Conservation (phyloP, 495 filamentous ascomycete species). For the Aspergillus affinis region DNA sequence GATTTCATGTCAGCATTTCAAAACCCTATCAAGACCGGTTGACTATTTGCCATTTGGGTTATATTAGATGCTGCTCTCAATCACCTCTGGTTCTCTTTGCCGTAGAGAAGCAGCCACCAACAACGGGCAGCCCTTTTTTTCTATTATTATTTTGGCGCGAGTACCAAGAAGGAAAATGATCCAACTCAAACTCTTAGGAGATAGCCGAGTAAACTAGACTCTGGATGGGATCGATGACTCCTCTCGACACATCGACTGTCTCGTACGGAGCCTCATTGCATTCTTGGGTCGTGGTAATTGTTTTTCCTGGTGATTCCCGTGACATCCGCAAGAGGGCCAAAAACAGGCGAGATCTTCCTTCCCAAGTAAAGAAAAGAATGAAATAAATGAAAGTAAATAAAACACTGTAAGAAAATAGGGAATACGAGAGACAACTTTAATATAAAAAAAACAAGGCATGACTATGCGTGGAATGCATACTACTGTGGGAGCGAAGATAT, state of each 20-base stretch:
- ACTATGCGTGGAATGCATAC: neutral
- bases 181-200: neutral
- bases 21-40: neutral
- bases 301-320: neutral
- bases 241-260: neutral
- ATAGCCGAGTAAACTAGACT: neutral
- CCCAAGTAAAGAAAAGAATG: too few relatives aligned
- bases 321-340: too few relatives aligned
- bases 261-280: neutral
- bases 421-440: too few relatives aligned
- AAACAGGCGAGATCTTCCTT: too few relatives aligned
- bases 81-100: neutral
- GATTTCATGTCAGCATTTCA: constrained; percentile 6
- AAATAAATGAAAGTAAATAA: too few relatives aligned
- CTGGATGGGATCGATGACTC: neutral
- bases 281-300: neutral
- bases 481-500: neutral
- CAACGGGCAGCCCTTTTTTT: neutral
- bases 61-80: neutral
- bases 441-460: neutral
- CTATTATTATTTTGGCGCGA: neutral
- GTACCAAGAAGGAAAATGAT: neutral
- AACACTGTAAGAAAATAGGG: too few relatives aligned
- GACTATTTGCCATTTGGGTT: neutral
- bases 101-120: neutral